A percentile compares a stretch with the other conserved stretches of the same genome.
phyloP scores from a whole-genome alignment of 2,329 filamentous ascomycete genomes.

The Colletotrichum spinosum region DNA sequence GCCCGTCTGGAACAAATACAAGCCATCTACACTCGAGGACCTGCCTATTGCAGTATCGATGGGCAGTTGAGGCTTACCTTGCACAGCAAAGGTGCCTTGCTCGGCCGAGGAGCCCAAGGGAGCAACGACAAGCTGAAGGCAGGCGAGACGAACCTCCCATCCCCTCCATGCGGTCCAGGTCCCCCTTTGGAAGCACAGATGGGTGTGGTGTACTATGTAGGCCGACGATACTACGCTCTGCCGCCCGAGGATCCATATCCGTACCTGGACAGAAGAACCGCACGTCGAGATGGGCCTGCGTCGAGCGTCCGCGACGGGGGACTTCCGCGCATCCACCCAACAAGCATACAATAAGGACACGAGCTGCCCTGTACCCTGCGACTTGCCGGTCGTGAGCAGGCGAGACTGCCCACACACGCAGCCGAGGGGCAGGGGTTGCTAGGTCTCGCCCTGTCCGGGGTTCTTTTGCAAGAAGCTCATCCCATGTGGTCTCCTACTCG shows the following conservation, averaged over 20 bases:
- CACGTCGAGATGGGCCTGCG: too few relatives aligned
- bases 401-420: neutral
- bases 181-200: too few relatives aligned
- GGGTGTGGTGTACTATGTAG: too few relatives aligned
- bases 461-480: conserved; percentile 8
- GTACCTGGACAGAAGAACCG: too few relatives aligned
- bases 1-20: neutral
- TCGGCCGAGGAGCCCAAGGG: neutral
- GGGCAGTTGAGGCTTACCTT: conserved; percentile 18
- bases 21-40: neutral
- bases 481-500: neutral
- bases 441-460: neutral
- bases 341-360: conserved; percentile 1
- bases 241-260: too few relatives aligned
- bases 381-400: neutral
- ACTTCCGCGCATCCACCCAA: conserved; percentile 17
- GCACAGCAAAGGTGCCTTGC: conserved; percentile 16
- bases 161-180: neutral
- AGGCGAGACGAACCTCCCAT: conserved; percentile 10
- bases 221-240: too few relatives aligned
- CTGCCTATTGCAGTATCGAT: conserved; percentile 21
- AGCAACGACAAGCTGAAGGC: neutral
- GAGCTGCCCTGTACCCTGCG: conserved; percentile 18
- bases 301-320: neutral
- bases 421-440: conserved; percentile 1